These are phyloP conservation scores for Sarocladium kiliense DNA, from an alignment of 2,329 filamentous ascomycete species.

Conservation along the genomic window DNA sequence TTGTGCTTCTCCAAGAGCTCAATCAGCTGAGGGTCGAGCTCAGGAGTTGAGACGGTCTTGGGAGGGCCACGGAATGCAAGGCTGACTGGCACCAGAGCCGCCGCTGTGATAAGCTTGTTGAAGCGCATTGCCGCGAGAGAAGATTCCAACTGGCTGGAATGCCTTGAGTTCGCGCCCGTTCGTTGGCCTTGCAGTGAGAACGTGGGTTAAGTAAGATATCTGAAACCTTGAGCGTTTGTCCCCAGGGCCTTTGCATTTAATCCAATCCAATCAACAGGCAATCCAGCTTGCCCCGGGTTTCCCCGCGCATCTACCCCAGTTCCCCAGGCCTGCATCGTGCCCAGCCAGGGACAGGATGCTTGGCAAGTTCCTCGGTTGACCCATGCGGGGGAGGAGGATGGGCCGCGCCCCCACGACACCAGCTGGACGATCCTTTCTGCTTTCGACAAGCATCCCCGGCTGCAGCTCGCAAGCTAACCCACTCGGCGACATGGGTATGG, in stretches of 20 bases:
- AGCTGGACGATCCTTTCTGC: background rate
- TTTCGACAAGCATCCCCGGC: background rate
- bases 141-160: background rate
- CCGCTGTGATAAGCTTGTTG: constrained; percentile 25
- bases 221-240: background rate
- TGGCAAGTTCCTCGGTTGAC: background rate
- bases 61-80: constrained; percentile 23
- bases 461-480: constrained; percentile 8
- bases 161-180: background rate
- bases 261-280: background rate
- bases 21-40: constrained; percentile 30
- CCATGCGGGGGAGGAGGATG: background rate
- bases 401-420: background rate
- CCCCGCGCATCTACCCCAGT: background rate
- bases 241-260: background rate
- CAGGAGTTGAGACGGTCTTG: constrained; percentile 10
- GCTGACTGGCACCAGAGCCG: constrained; percentile 27
- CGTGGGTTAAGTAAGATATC: too few species aligned
- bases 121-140: constrained; percentile 26
- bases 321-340: background rate
- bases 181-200: background rate
- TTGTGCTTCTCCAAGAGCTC: constrained; percentile 37
- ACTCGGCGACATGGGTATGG: background rate
- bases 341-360: background rate
- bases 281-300: background rate